Evolutionary conservation across 2,329 filamentous ascomycete genomes (phyloP), one percentile per base, ranked within the genome.

Genomic region (Claviceps sp.): DNA sequence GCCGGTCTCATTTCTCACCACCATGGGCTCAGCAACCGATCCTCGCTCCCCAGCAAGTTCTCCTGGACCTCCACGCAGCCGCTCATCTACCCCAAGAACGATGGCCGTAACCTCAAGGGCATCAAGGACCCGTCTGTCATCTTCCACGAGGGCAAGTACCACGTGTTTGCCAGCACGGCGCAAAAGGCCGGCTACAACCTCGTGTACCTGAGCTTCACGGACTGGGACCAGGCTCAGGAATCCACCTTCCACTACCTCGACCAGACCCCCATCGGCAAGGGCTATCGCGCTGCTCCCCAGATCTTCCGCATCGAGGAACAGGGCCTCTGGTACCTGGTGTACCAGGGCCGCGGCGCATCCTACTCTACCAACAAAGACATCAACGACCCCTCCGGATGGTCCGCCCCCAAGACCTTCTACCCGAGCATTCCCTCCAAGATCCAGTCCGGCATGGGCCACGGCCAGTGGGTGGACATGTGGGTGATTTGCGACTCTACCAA

Each of bases 91-190:
- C 20, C 50, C 4, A 46, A 47, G 34, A 24, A 2, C 22, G 43
- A 51, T 6, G 37, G 37, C 20, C 50, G 11, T 16, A 4, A 18
- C 43, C 0, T 47, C 34, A 1, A 1, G 1, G 50, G 16, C 22
- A 34, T 85, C 58, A 85, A 85, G 60, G 81, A 85, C 65, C 84
- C 84, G 65, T 81, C 76, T 24, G 60, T 63, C 50, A 73, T 72
- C 20, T 61, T 67, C 1, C 78, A 78, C 68, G 77, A 84, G 37
- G 76, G 72, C 51, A 61, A 81, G 62, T 70, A 82, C 55, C 71
- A 84, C 6, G 79, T 84, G 2, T 85, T 84, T 59, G 79, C 67
- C 1, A 74, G 78, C 1, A 70, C 62, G 54, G 68, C 73, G 57
- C 67, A 74, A 57, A 41, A 38, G 1, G 61, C 66, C 1, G 68